Percentiles rank a stretch among this genome's conserved stretches.
Conservation (phyloP, 139 green algal genomes). For the Coelastrella sp. region DNA sequence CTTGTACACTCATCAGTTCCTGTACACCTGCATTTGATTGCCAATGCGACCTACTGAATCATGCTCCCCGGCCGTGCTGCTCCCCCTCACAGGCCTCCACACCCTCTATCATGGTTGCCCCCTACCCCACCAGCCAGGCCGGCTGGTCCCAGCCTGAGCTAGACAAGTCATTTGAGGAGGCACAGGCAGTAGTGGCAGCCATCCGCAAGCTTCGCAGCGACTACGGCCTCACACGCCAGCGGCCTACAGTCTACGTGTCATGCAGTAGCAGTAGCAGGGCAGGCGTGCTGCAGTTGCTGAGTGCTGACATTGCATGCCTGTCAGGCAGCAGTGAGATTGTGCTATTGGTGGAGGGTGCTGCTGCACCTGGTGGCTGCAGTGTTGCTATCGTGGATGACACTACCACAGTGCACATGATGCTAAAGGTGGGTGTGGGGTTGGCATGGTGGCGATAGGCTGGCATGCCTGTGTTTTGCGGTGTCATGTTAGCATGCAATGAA, state of each 20-base stretch:
- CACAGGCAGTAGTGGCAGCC: conserved; percentile 44
- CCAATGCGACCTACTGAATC: too few relatives aligned
- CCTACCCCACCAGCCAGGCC: conserved; percentile 73
- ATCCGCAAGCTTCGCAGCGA: conserved; percentile 72
- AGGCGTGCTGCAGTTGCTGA: conserved; percentile 50
- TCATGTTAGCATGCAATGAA: too few relatives aligned
- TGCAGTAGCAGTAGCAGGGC: conserved; percentile 55
- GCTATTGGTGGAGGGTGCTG: conserved; percentile 55
- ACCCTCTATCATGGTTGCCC: conserved; percentile 85
- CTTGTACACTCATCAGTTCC: too few relatives aligned
- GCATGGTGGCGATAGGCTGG: too few relatives aligned
- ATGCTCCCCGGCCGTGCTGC: too few relatives aligned
- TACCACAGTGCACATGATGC: conserved; percentile 77
- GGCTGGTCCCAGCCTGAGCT: conserved; percentile 61
- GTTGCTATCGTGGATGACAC: conserved; percentile 89
- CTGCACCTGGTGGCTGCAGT: conserved; percentile 79
- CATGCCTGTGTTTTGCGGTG: too few relatives aligned
- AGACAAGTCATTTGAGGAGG: conserved; percentile 56
- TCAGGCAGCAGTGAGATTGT: conserved; percentile 55
- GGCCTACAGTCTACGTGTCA: conserved; percentile 79
- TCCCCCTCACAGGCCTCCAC: conserved; percentile 37
- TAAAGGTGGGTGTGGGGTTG: conserved; percentile 64
- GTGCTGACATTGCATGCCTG: conserved; percentile 74
- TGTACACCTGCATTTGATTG: too few relatives aligned
- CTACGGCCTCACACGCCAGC: conserved; percentile 85